A percentile compares a stretch with the other conserved stretches of the same genome.
Conservation (phyloP, 805 yeast species). For the Zygosaccharomyces gambellarensis region DNA sequence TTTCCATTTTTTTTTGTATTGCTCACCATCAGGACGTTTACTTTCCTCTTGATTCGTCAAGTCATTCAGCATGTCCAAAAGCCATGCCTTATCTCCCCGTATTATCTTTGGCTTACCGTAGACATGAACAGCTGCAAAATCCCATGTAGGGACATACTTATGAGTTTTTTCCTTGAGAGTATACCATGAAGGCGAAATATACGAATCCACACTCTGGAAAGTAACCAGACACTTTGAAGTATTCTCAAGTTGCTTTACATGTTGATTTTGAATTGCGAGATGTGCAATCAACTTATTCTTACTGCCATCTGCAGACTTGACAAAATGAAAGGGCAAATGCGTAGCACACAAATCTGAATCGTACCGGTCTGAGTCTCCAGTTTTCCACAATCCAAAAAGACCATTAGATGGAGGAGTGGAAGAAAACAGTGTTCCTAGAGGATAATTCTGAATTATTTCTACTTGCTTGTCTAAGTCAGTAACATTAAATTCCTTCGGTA, state of each 20-base stretch:
- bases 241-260: slow-evolving; percentile 34
- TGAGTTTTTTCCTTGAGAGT: slow-evolving; percentile 51
- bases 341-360: too few relatives aligned
- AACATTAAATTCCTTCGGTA: too few relatives aligned
- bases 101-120: slow-evolving; percentile 32
- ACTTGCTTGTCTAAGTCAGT: too few relatives aligned
- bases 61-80: slow-evolving; percentile 40
- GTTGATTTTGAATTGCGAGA: slow-evolving; percentile 40
- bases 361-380: too few relatives aligned
- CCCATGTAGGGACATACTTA: slow-evolving; percentile 59
- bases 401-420: too few relatives aligned
- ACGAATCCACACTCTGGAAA: slow-evolving; percentile 49
- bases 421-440: too few relatives aligned
- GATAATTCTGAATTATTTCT: too few relatives aligned
- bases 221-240: slow-evolving; percentile 44
- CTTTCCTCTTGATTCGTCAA: slow-evolving; percentile 44
- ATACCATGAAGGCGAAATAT: slow-evolving; percentile 58
- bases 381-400: too few relatives aligned
- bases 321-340: too few relatives aligned
- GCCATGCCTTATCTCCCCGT: slow-evolving; percentile 43
- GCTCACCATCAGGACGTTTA: slow-evolving; percentile 29
- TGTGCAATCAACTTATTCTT: slow-evolving; percentile 48
- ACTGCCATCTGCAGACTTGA: too few relatives aligned
- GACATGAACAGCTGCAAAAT: slow-evolving; percentile 6
- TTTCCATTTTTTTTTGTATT: slow-evolving; percentile 42